Evolutionary conservation across 352 stramenopile species (phyloP), one percentile per base, ranked within the genome.

Genomic region (Nothophytophthora sp.): DNA sequence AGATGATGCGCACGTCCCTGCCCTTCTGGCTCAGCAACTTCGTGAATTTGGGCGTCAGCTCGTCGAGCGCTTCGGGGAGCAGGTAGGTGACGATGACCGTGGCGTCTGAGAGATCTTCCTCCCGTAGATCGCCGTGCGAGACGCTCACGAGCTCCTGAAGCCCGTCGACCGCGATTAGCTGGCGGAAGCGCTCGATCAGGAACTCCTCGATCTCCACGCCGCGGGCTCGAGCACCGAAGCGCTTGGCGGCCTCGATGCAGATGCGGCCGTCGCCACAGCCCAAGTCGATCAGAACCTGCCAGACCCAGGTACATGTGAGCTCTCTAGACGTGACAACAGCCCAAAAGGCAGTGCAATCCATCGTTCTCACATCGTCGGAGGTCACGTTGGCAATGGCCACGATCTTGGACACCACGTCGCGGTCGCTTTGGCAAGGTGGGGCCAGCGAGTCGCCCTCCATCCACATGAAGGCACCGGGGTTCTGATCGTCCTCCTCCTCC

Each of bases 11-110:
- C 37, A 76, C 53, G 29, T 76, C 43, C 41, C 58, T 70, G 36
- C 62, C 33, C 15, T 62, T 58, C 29, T 63, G 59, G 12, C 37
- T 55, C 41, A 86, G 46, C 18, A 78, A 45, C 36, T 48, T 47
- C 8, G 52, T 62, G 35, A 86, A 66, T 29, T 78, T 81, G 32
- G 60, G 45, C 3, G 46, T 60, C 16, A 86, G 49, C 48, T 73
- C 47, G 20, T 70, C 55, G 34, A 86, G 59, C 32, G 74, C 74
- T 15, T 86, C 71, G 2, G 74, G 74, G 15, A 86, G 58, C 33
- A 86, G 38, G 47, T 86, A 86, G 5, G 72, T 83, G 30, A 83
- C 72, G 40, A 86, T 77, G 33, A 81, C 74, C 10, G 74, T 81
- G 28, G 74, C 74, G 6, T 67, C 37, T 9, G 71, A 81, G 5